Percentiles rank a stretch among this genome's conserved stretches.
These are phyloP conservation scores for Juglanconis oblonga DNA, from an alignment of 2,329 filamentous ascomycete species.

Conservation along the genomic window DNA sequence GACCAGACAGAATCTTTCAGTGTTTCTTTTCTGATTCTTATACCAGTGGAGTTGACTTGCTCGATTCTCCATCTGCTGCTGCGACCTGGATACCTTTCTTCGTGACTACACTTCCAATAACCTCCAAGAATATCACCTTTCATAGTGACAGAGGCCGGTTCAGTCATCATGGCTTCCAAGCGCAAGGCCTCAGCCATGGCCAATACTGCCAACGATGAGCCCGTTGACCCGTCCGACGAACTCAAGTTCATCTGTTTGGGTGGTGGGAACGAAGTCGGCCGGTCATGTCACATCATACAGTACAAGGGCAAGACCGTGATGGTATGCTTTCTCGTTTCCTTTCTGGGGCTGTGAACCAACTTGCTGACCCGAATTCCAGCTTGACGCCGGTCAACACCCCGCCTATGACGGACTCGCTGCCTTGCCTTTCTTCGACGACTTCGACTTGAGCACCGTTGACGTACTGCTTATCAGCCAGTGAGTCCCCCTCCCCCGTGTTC, in stretches of 20 bases:
- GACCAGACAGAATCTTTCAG: not conserved
- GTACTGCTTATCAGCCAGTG: constrained; percentile 99
- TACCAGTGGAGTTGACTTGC: not conserved
- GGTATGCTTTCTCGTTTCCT: constrained; percentile 52
- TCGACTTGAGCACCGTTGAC: constrained; percentile 95
- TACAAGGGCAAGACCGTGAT: constrained; percentile 99
- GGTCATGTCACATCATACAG: constrained; percentile 96
- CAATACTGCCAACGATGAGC: constrained; percentile 67
- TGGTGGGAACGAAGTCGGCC: constrained; percentile 93
- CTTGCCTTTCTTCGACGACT: constrained; percentile 97
- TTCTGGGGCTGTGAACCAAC: constrained; percentile 1
- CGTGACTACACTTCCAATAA: not conserved
- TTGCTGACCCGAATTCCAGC: constrained; percentile 46
- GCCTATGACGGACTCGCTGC: constrained; percentile 92
- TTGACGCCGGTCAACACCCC: constrained; percentile 95
- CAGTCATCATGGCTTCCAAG: constrained; percentile 76
- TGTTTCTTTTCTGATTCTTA: too few species aligned
- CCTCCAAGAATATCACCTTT: not conserved
- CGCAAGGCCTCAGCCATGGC: constrained; percentile 80
- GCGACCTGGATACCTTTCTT: not conserved
- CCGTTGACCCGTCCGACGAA: constrained; percentile 89
- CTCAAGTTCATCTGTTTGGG: constrained; percentile 91
- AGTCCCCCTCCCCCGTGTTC: constrained; percentile 43
- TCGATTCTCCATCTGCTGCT: not conserved
- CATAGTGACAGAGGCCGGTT: not conserved